A percentile compares a stretch with the other conserved stretches of the same genome.
These are phyloP conservation scores for Phaeomoniella chlamydospora DNA, from an alignment of 2,329 filamentous ascomycete species.

Conservation along the genomic window DNA sequence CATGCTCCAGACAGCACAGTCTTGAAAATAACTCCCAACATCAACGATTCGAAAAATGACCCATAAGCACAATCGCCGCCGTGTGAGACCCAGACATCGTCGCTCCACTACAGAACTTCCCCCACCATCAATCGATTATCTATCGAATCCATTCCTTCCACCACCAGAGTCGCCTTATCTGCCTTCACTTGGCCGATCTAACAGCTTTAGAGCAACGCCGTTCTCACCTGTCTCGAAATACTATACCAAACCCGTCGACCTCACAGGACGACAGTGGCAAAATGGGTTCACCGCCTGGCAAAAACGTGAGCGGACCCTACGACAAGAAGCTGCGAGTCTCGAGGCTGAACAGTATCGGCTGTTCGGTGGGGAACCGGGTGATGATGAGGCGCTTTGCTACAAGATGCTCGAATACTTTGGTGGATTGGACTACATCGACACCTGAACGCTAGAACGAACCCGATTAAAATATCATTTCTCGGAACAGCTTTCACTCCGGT, in stretches of 20 bases:
- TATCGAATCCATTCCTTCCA: background rate
- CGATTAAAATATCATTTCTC: too few species aligned
- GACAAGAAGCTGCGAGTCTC: constrained; percentile 15
- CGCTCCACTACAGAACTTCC: background rate
- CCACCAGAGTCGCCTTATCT: constrained; percentile 5
- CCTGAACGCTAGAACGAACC: background rate
- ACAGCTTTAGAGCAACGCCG: constrained; percentile 15
- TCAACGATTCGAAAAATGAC: background rate
- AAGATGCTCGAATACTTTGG: constrained; percentile 35
- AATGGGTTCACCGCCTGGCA: constrained; percentile 25
- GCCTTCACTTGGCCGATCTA: constrained; percentile 11
- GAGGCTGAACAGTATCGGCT: constrained; percentile 26
- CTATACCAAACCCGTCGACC: constrained; percentile 1
- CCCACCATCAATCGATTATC: background rate
- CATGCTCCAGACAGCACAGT: constrained; percentile 1
- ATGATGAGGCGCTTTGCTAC: constrained; percentile 22
- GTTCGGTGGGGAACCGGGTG: constrained; percentile 13
- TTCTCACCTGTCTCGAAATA: constrained; percentile 5
- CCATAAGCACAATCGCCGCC: constrained; percentile 1
- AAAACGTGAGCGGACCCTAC: constrained; percentile 17
- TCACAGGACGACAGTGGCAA: constrained; percentile 24
- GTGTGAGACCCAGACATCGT: background rate
- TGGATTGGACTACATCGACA: constrained; percentile 31
- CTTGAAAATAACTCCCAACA: too few species aligned
- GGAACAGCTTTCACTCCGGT: too few species aligned